A percentile compares a stretch with the other conserved stretches of the same genome.
Conservation (phyloP, 257 asterid genomes). For the Solanum piurae region DNA sequence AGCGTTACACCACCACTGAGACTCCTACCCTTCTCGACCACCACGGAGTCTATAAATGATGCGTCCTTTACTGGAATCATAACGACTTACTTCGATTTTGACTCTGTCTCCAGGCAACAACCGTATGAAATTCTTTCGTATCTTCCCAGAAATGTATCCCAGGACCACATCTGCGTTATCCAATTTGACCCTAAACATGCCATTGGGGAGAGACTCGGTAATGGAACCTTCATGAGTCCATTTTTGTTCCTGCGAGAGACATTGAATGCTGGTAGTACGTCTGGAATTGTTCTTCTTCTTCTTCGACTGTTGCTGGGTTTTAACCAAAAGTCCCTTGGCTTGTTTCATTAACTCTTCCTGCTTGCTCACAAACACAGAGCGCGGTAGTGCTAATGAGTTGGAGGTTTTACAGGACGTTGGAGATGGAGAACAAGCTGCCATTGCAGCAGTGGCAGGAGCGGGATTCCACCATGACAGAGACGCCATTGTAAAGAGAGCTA, state of each 20-base stretch:
- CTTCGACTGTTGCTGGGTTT: background rate
- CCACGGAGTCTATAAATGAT: slow-evolving; percentile 11
- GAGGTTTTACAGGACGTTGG: background rate
- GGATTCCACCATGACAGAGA: slow-evolving; percentile 7
- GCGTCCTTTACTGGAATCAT: slow-evolving; percentile 12
- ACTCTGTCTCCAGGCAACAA: slow-evolving; percentile 11
- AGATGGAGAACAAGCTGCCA: background rate
- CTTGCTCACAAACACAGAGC: background rate
- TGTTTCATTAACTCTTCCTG: background rate
- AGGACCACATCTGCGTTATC: slow-evolving; percentile 10
- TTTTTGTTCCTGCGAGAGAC: slow-evolving; percentile 4
- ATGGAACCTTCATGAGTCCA: slow-evolving; percentile 11
- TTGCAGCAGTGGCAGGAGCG: background rate
- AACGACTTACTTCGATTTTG: slow-evolving; percentile 6
- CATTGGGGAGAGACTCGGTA: slow-evolving; percentile 16
- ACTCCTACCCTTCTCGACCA: slow-evolving; percentile 1
- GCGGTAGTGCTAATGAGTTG: background rate
- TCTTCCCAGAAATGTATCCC: slow-evolving; percentile 21
- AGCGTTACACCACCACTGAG: background rate
- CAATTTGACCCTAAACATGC: slow-evolving; percentile 16
- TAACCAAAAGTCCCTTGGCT: background rate
- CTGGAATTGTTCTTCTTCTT: background rate
- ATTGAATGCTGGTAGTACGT: background rate
- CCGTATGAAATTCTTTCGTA: slow-evolving; percentile 11
- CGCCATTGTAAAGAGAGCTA: background rate